A percentile compares a stretch with the other conserved stretches of the same genome.
Evolutionary conservation across 139 green algal genomes (phyloP).

Genomic region (Coelastrella sp.): DNA sequence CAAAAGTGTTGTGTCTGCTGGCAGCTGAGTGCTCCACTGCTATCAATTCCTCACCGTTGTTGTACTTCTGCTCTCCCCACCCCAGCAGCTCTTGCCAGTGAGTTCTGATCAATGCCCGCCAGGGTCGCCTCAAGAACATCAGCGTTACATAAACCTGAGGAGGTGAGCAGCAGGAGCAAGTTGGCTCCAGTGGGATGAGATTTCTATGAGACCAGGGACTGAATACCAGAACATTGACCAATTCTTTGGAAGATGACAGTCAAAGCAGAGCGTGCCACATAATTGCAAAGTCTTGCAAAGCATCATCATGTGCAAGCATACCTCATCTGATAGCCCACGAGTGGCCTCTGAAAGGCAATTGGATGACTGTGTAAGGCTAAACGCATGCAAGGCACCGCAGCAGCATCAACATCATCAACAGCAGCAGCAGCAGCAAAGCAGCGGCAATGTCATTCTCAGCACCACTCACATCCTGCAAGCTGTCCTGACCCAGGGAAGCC

Average conservation of each 20-base stretch:
- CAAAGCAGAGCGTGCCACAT: too few species aligned
- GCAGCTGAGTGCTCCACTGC: not conserved
- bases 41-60: not conserved
- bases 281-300: too few species aligned
- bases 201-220: not conserved
- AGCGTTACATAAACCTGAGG: constrained; percentile 42
- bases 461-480: constrained; percentile 40
- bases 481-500: constrained; percentile 42
- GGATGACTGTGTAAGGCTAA: too few species aligned
- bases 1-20: not conserved
- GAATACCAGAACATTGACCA: not conserved
- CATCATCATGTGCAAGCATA: too few species aligned
- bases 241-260: too few species aligned
- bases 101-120: constrained; percentile 25
- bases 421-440: not conserved
- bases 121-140: constrained; percentile 44
- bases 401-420: not conserved
- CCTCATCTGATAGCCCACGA: too few species aligned
- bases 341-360: too few species aligned
- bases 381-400: too few species aligned
- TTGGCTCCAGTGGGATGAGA: not conserved
- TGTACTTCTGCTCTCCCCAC: constrained; percentile 3
- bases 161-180: not conserved
- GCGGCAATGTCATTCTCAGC: not conserved
- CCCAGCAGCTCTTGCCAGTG: constrained; percentile 1